These are phyloP conservation scores for Tephrocybe sp. DNA, from an alignment of 768 basidiomycete species.

Conservation along the genomic window DNA sequence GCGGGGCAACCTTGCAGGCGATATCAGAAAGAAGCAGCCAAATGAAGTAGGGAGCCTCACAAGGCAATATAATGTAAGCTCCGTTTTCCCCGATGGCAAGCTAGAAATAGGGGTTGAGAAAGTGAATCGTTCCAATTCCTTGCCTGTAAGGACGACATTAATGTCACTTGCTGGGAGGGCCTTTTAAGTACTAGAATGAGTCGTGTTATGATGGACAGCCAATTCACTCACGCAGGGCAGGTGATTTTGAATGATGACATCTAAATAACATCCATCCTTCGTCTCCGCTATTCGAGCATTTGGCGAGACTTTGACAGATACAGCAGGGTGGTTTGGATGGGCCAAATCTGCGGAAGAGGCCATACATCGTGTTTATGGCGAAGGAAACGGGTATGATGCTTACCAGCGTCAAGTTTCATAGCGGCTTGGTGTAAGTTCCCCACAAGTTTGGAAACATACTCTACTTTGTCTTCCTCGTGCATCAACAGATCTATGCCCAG, in stretches of 20 bases:
- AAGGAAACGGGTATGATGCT: slow-evolving; percentile 9
- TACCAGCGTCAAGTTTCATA: slow-evolving; percentile 54
- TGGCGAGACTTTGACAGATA: slow-evolving; percentile 49
- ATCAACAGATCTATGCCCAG: slow-evolving; percentile 50
- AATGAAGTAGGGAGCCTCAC: slow-evolving; percentile 40
- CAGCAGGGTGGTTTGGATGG: slow-evolving; percentile 66
- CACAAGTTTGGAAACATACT: slow-evolving; percentile 53
- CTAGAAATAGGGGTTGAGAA: slow-evolving; percentile 43
- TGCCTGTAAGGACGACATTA: slow-evolving; percentile 55
- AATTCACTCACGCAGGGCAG: slow-evolving; percentile 63
- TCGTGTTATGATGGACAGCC: not conserved
- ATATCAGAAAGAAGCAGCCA: not conserved
- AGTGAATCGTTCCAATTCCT: slow-evolving; percentile 58
- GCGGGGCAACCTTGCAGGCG: slow-evolving; percentile 55
- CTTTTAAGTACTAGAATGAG: slow-evolving; percentile 33
- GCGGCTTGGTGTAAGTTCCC: slow-evolving; percentile 46
- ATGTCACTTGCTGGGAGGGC: slow-evolving; percentile 61
- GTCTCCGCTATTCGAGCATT: slow-evolving; percentile 51
- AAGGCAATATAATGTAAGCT: slow-evolving; percentile 62
- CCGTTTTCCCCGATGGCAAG: slow-evolving; percentile 59
- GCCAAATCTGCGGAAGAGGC: slow-evolving; percentile 49
- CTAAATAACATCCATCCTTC: slow-evolving; percentile 64
- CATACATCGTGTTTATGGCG: not conserved
- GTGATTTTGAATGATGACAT: slow-evolving; percentile 58
- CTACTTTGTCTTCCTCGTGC: slow-evolving; percentile 46